Percentiles rank a stretch among this genome's conserved stretches.
These are phyloP conservation scores for Neofusicoccum parvum DNA, from an alignment of 2,329 filamentous ascomycete genomes.

Conservation along the genomic window DNA sequence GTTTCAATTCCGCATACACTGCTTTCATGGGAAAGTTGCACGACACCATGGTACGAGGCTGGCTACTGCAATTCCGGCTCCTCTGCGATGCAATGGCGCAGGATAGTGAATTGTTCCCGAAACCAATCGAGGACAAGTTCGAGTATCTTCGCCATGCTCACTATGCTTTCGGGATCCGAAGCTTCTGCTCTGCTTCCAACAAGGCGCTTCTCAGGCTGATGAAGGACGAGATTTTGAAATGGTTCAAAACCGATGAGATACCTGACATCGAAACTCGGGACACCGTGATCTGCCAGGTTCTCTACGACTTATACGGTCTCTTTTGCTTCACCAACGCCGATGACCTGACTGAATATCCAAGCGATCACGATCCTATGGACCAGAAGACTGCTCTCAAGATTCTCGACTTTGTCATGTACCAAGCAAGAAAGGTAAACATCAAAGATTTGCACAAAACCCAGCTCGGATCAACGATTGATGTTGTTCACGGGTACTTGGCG, in stretches of 20 bases:
- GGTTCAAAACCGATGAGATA: conserved; percentile 60
- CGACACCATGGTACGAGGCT: conserved; percentile 84
- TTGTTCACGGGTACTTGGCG: conserved; percentile 85
- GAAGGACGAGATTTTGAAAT: conserved; percentile 78
- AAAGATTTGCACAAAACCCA: conserved; percentile 92
- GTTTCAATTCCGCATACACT: conserved; percentile 33
- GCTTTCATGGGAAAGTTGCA: conserved; percentile 66
- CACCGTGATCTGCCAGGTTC: conserved; percentile 74
- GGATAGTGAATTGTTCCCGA: conserved; percentile 64
- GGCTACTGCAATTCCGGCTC: conserved; percentile 84
- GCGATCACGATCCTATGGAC: conserved; percentile 73
- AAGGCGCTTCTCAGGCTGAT: conserved; percentile 88
- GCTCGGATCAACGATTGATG: conserved; percentile 85
- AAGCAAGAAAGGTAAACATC: conserved; percentile 81
- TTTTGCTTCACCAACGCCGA: conserved; percentile 38
- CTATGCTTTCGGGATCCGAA: conserved; percentile 78
- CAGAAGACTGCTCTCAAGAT: conserved; percentile 77
- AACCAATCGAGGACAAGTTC: conserved; percentile 71
- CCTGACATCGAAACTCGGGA: conserved; percentile 70
- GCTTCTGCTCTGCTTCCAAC: conserved; percentile 81
- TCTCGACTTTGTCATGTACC: conserved; percentile 78
- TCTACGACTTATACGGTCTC: conserved; percentile 44
- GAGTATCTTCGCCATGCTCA: conserved; percentile 82
- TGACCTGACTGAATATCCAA: conserved; percentile 67
- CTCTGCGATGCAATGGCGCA: conserved; percentile 74